A percentile compares a stretch with the other conserved stretches of the same genome.
These are phyloP conservation scores for Chlorella sp. DNA, from an alignment of 139 green algal species.

Conservation along the genomic window DNA sequence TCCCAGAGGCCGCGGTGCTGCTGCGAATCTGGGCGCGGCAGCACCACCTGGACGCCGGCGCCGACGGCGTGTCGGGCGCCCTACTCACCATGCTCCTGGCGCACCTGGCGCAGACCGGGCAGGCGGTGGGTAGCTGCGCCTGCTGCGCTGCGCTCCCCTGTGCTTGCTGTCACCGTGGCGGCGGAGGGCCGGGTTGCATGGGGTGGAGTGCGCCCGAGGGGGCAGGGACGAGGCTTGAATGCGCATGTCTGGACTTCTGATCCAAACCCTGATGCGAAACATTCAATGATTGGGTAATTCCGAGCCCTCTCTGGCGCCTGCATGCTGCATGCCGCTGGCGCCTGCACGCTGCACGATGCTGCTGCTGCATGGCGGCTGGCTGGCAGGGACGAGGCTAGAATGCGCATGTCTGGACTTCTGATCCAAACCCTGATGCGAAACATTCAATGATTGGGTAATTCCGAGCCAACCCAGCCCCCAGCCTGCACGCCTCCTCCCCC, in stretches of 20 bases:
- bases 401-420: constrained; percentile 17
- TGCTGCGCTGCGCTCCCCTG: not conserved
- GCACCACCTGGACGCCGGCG: constrained; percentile 42
- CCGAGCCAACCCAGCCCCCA: not conserved
- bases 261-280: constrained; percentile 10
- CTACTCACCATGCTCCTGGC: constrained; percentile 61
- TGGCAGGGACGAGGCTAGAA: constrained; percentile 7
- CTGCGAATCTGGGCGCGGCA: constrained; percentile 69
- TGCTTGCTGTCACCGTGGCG: not conserved
- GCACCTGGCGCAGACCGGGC: constrained; percentile 47
- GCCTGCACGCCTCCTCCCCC: not conserved
- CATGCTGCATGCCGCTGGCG: too few relatives aligned
- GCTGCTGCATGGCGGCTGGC: not conserved
- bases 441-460: constrained; percentile 23
- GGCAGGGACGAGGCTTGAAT: constrained; percentile 11
- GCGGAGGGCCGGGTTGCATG: not conserved
- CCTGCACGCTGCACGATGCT: too few relatives aligned
- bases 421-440: constrained; percentile 13
- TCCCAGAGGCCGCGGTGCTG: constrained; percentile 62
- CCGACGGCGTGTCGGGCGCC: constrained; percentile 56
- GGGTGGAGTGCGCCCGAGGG: too few relatives aligned
- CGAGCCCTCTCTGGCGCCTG: too few relatives aligned
- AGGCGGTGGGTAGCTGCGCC: constrained; percentile 45
- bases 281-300: constrained; percentile 24
- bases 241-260: constrained; percentile 17